These are phyloP conservation scores for Lepidium africanum DNA, from an alignment of 345 rosid species.

Conservation along the genomic window DNA sequence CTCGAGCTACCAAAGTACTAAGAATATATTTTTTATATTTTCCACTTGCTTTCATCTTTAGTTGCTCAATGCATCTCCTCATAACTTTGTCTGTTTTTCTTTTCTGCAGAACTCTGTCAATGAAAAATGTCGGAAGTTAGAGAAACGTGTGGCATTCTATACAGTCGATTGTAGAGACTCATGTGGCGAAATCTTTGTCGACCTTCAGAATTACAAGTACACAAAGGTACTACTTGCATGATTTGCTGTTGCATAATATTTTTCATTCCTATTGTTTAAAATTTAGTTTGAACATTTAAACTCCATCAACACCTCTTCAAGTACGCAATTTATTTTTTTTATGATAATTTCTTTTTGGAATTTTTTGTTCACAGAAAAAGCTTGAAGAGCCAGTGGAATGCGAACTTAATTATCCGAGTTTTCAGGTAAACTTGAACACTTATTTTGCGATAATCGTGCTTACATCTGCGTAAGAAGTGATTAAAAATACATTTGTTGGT, in stretches of 20 bases:
- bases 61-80: not conserved
- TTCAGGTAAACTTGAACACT: constrained; percentile 45
- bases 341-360: not conserved
- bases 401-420: constrained; percentile 57
- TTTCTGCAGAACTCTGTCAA: constrained; percentile 58
- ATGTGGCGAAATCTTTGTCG: constrained; percentile 86
- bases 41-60: not conserved
- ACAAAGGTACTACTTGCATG: constrained; percentile 36
- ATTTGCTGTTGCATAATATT: not conserved
- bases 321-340: not conserved
- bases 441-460: not conserved
- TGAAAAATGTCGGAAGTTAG: constrained; percentile 62
- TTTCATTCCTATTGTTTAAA: not conserved
- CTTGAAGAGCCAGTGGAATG: constrained; percentile 54
- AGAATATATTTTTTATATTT: not conserved
- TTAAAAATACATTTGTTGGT: not conserved
- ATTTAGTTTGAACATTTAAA: not conserved
- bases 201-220: constrained; percentile 61
- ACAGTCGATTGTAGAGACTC: constrained; percentile 78
- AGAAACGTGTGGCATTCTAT: constrained; percentile 76
- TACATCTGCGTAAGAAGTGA: not conserved
- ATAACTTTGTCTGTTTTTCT: not conserved
- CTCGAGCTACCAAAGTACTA: constrained; percentile 53
- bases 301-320: not conserved
- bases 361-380: constrained; percentile 49